Percentiles rank a stretch among this genome's conserved stretches.
phyloP scores from a whole-genome alignment of 768 basidiomycete genomes.

The Amanita muscaria region DNA sequence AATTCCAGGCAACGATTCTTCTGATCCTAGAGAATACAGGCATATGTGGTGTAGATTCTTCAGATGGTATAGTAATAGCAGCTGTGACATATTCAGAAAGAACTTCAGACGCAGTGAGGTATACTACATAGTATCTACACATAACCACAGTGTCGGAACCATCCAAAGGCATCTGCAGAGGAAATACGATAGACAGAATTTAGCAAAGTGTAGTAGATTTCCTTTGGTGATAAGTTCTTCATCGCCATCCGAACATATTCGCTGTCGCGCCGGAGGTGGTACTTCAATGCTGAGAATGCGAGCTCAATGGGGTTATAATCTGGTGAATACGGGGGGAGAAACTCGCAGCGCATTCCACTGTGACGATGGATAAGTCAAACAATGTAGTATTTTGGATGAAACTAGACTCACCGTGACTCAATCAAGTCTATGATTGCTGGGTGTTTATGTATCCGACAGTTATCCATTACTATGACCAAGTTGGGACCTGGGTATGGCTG shows the following conservation, averaged over 20 bases:
- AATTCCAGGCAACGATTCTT: too few species aligned
- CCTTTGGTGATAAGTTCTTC: neutral
- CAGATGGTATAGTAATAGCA: too few species aligned
- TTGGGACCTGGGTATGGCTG: constrained; percentile 3
- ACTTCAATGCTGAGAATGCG: constrained; percentile 9
- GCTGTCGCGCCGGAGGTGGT: constrained; percentile 1
- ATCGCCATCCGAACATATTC: neutral
- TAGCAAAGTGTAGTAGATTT: neutral
- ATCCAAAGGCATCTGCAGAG: neutral
- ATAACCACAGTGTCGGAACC: constrained; percentile 5
- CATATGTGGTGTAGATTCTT: too few species aligned
- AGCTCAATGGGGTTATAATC: constrained; percentile 10
- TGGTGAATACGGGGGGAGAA: constrained; percentile 8
- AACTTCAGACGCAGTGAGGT: too few species aligned
- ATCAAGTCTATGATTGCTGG: neutral
- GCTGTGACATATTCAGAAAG: too few species aligned
- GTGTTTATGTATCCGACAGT: constrained; percentile 1
- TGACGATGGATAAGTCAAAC: neutral
- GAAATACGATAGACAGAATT: neutral
- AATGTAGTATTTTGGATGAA: neutral
- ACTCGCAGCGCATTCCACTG: constrained; percentile 7
- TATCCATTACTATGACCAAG: constrained; percentile 2
- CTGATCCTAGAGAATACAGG: too few species aligned
- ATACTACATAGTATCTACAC: too few species aligned
- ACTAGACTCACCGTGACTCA: neutral